Evolutionary conservation across 2,329 filamentous ascomycete genomes (phyloP).

Genomic region (Nothopassalora personata): DNA sequence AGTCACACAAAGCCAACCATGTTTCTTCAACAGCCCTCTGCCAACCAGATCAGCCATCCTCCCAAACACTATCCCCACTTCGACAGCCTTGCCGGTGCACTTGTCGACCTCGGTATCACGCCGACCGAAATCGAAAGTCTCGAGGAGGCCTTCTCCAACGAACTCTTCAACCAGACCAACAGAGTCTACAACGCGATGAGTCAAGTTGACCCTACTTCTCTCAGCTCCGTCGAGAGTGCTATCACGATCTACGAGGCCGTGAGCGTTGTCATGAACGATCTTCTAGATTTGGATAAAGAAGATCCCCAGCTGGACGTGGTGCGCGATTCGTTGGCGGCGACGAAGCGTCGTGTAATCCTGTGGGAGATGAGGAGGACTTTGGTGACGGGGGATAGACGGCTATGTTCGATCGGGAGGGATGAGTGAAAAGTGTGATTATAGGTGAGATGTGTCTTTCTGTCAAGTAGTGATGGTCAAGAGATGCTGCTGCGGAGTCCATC

Average conservation of each 20-base stretch:
- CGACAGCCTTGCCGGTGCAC: not conserved
- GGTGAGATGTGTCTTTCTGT: no score
- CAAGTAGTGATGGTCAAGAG: not conserved
- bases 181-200: not conserved
- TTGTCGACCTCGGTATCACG: no score
- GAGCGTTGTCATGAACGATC: not conserved
- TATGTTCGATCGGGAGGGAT: not conserved
- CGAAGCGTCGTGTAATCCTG: not conserved
- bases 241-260: not conserved
- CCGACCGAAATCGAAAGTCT: no score
- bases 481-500: not conserved
- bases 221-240: not conserved
- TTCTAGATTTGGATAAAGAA: not conserved
- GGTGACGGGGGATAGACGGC: not conserved
- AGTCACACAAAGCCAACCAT: no score
- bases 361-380: not conserved
- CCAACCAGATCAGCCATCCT: no score
- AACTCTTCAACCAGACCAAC: not conserved
- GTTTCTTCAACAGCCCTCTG: no score
- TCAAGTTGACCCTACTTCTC: not conserved
- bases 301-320: not conserved
- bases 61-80: no score
- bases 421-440: not conserved
- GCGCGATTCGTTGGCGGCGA: not conserved
- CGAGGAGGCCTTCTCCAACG: no score